Evolutionary conservation across 2,329 filamentous ascomycete species (phyloP).

Genomic region (Huntiella omanensis): DNA sequence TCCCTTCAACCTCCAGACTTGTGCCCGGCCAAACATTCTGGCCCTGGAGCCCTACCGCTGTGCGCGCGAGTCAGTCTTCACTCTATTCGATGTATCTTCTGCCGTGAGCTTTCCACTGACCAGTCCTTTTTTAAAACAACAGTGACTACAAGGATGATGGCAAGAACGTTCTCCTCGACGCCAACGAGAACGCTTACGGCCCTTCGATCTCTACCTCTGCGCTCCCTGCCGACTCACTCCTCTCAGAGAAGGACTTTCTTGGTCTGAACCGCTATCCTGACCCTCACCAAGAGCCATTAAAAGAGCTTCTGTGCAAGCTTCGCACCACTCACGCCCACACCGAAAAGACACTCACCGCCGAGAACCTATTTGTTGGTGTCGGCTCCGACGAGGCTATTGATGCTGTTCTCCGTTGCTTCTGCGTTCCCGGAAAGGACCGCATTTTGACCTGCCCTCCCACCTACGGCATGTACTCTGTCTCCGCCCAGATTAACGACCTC

Average conservation of each 20-base stretch:
- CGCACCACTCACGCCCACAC: conserved; percentile 78
- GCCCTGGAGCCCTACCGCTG: conserved; percentile 63
- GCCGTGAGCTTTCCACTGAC: neutral
- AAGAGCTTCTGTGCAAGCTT: conserved; percentile 68
- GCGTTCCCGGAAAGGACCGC: conserved; percentile 66
- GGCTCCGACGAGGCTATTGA: conserved; percentile 96
- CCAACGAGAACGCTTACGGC: conserved; percentile 93
- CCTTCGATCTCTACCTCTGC: conserved; percentile 47
- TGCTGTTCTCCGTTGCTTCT: conserved; percentile 83
- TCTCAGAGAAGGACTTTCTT: conserved; percentile 44
- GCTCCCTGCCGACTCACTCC: conserved; percentile 19
- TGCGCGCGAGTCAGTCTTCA: conserved; percentile 50
- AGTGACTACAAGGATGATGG: conserved; percentile 99
- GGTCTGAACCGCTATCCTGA: conserved; percentile 90
- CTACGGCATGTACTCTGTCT: conserved; percentile 96
- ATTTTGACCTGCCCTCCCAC: conserved; percentile 92
- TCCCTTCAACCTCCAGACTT: conserved; percentile 54
- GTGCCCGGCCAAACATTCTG: conserved; percentile 60
- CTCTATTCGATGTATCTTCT: conserved; percentile 9
- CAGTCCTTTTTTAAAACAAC: neutral
- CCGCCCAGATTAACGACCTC: conserved; percentile 85
- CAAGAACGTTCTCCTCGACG: conserved; percentile 86
- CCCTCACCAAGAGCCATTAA: conserved; percentile 77
- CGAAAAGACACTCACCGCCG: conserved; percentile 49
- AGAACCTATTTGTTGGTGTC: conserved; percentile 84